Conservation (phyloP, 2,329 filamentous ascomycete genomes). For the Phoma sp. region DNA sequence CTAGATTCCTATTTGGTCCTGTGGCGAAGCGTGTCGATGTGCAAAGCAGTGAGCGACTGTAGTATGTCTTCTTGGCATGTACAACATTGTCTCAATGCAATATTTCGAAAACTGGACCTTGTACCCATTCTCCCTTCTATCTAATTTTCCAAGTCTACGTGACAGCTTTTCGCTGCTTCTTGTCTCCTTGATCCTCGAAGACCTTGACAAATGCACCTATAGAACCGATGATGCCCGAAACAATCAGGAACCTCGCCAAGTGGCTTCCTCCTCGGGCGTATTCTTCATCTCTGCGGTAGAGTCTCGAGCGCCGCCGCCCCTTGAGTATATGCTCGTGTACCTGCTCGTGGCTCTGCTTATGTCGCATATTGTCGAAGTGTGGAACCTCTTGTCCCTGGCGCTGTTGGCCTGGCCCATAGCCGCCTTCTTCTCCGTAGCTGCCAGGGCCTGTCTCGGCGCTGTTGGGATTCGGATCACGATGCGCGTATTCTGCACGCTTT, state of each 20-base stretch:
- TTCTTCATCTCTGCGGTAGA: conserved; percentile 25
- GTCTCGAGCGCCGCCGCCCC: conserved; percentile 41
- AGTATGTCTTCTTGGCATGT: conserved; percentile 38
- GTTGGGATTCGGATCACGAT: conserved; percentile 30
- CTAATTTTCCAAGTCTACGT: neutral
- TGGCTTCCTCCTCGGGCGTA: conserved; percentile 32
- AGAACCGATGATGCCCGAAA: conserved; percentile 33
- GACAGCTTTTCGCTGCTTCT: neutral
- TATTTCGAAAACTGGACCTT: neutral
- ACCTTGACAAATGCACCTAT: conserved; percentile 32
- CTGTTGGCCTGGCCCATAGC: conserved; percentile 66
- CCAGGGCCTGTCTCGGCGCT: conserved; percentile 31
- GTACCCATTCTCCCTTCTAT: neutral
- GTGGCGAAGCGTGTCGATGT: conserved; percentile 31
- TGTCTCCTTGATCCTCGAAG: conserved; percentile 21
- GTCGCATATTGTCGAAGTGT: conserved; percentile 78
- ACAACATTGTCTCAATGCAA: conserved; percentile 41
- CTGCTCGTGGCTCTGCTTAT: conserved; percentile 74
- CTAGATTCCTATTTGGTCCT: conserved; percentile 39
- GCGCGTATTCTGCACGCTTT: conserved; percentile 60
- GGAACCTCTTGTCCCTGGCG: conserved; percentile 60
- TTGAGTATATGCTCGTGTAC: conserved; percentile 62
- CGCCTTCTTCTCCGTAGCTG: conserved; percentile 48
- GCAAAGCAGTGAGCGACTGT: conserved; percentile 30
- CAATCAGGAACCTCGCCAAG: conserved; percentile 39